Evolutionary conservation across 169 alveolate genomes (phyloP).

Genomic region (Cardiosporidium cionae): DNA sequence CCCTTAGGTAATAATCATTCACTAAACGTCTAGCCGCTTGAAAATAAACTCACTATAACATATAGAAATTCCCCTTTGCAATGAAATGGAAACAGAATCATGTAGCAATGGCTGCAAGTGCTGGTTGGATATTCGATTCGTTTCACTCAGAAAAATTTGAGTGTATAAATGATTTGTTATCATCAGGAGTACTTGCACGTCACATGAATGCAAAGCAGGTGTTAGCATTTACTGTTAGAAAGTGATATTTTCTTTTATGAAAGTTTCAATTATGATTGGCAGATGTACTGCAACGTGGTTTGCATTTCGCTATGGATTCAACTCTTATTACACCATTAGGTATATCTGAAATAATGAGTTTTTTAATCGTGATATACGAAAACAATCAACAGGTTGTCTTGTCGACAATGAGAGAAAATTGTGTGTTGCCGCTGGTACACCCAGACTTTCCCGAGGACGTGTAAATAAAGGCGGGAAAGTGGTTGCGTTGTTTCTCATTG

Average conservation of each 20-base stretch:
- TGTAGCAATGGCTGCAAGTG: conserved; percentile 25
- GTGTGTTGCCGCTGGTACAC: too few relatives aligned
- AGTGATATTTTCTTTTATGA: too few relatives aligned
- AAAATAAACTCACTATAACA: too few relatives aligned
- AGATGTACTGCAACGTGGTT: neutral
- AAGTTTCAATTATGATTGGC: too few relatives aligned
- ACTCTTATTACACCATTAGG: neutral
- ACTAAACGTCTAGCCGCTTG: neutral
- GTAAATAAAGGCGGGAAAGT: too few relatives aligned
- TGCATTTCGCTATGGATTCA: neutral
- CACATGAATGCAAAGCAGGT: neutral
- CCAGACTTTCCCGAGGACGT: too few relatives aligned
- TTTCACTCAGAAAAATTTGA: neutral
- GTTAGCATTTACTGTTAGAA: too few relatives aligned
- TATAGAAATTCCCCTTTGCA: conserved; percentile 24
- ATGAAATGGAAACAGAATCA: conserved; percentile 3
- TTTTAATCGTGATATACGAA: too few relatives aligned
- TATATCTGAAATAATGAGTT: too few relatives aligned
- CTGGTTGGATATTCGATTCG: conserved; percentile 11
- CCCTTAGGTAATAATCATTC: neutral
- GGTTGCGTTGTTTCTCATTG: too few relatives aligned
- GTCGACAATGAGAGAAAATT: neutral
- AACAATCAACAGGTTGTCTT: too few relatives aligned
- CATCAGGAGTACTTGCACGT: conserved; percentile 17
- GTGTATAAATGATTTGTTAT: neutral